Percentiles rank a stretch among this genome's conserved stretches.
phyloP scores from a whole-genome alignment of 768 basidiomycete species.

The Suillus subaureus region DNA sequence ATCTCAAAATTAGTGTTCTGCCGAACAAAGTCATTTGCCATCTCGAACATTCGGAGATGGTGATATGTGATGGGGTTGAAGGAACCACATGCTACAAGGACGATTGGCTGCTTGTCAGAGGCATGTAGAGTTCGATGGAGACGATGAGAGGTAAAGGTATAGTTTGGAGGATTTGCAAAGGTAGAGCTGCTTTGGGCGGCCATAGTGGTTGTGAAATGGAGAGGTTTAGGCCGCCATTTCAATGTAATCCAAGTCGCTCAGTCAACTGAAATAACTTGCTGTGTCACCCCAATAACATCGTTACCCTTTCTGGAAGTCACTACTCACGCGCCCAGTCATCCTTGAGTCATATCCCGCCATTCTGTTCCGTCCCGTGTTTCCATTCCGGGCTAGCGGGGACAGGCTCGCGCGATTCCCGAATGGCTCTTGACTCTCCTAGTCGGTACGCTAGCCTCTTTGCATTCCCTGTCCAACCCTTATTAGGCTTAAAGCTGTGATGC shows the following conservation, averaged over 20 bases:
- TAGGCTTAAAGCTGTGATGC: neutral
- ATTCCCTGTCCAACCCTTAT: neutral
- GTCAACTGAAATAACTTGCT: neutral
- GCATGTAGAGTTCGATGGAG: constrained; percentile 60
- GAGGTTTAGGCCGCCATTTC: constrained; percentile 2
- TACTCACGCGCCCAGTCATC: neutral
- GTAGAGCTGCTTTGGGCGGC: constrained; percentile 22
- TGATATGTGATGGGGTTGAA: constrained; percentile 99
- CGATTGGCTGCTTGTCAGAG: constrained; percentile 77
- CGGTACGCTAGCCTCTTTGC: neutral
- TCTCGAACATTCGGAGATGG: constrained; percentile 99
- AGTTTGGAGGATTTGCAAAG: constrained; percentile 68
- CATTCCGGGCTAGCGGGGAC: neutral
- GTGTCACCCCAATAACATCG: neutral
- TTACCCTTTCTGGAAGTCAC: neutral
- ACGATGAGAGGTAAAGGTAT: constrained; percentile 69
- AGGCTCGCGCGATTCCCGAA: neutral
- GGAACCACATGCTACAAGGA: constrained; percentile 95
- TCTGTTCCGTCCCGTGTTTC: neutral
- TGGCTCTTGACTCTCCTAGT: neutral
- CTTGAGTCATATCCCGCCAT: neutral
- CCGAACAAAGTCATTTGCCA: constrained; percentile 95
- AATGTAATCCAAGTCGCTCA: neutral
- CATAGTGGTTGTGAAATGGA: constrained; percentile 26
- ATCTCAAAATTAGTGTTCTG: constrained; percentile 94